Evolutionary conservation across 371 early-diverging fungal genomes (phyloP), one percentile per base, ranked within the genome.

Genomic region (Rhizopus sp.): DNA sequence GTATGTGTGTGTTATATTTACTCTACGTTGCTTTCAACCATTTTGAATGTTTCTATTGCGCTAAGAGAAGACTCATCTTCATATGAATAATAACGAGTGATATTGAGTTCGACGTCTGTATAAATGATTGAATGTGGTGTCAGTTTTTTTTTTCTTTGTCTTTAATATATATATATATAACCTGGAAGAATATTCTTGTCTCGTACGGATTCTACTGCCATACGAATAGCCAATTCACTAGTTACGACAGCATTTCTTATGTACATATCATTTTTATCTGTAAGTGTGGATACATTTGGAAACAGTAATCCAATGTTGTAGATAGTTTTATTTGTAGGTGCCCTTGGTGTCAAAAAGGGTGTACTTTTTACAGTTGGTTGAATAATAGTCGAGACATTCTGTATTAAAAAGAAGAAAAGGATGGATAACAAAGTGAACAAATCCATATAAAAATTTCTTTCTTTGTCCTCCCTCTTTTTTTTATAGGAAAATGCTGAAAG

Each of bases 251-350:
- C 70, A 50, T 76, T 57, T 7, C 46, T 52, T 7, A 76, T 61
- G 7, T 29, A 23, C 3, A 34, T 45, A 46, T 46, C 7, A 7
- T 9, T 46, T 29, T 8, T 5, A 46, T 23, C 7, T 4, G 46
- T 46, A 7, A 46, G 12, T 7, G 17, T 46, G 29, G 46, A 8
- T 15, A 69, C 54, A 60, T 70, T 50, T 23, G 77, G 73, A 50
- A 73, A 68, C 30, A 73, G 10, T n/a, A 76, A 35, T 4, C 73
- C 73, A 51, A 76, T 68, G 29, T 42, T 72, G 38, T 76, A 76
- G 32, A 51, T 34, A 17, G 64, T 55, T 41, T 39, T 55, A 15
- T 49, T 16, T 40, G 7, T 46, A 15, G 7, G 7, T 17, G 10
- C 42, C 15, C 16, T 10, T 42, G 42, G 42, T 42, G 42, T 15